These are phyloP conservation scores for Thermoascus crustaceus DNA, from an alignment of 2,329 filamentous ascomycete genomes.

Conservation along the genomic window DNA sequence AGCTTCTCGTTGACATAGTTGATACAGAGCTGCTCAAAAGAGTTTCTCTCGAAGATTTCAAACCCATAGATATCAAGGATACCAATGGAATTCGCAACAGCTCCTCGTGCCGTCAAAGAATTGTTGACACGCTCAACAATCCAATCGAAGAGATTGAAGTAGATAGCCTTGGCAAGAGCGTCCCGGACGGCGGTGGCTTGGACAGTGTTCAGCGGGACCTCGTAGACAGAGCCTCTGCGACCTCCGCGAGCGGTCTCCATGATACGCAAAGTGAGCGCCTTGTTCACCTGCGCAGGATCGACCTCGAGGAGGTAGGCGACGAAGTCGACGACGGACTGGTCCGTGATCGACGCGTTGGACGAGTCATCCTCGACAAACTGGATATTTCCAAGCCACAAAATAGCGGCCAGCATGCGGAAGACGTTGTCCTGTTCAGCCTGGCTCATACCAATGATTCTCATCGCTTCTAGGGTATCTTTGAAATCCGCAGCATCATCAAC, in stretches of 20 bases:
- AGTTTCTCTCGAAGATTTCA: conserved; percentile 98
- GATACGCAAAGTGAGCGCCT: conserved; percentile 82
- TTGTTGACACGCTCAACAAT: conserved; percentile 88
- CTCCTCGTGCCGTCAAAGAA: conserved; percentile 70
- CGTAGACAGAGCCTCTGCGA: conserved; percentile 58
- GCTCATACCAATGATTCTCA: conserved; percentile 84
- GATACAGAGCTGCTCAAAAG: conserved; percentile 97
- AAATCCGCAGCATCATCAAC: conserved; percentile 90
- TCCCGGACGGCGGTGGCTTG: conserved; percentile 84
- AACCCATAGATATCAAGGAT: conserved; percentile 99
- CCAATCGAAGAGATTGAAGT: conserved; percentile 97
- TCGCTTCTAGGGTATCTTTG: conserved; percentile 82
- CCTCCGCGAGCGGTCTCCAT: conserved; percentile 63
- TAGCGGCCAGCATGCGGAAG: conserved; percentile 85
- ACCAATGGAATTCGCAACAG: conserved; percentile 76
- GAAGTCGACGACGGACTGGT: conserved; percentile 89
- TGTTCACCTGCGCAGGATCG: conserved; percentile 67
- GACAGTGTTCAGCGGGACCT: conserved; percentile 73
- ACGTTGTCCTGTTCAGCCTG: conserved; percentile 91
- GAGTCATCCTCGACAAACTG: conserved; percentile 82
- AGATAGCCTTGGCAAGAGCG: conserved; percentile 89
- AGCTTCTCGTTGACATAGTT: conserved; percentile 99
- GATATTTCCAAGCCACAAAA: conserved; percentile 93
- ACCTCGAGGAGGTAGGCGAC: conserved; percentile 90
- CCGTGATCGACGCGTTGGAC: conserved; percentile 77